phyloP scores from a whole-genome alignment of 768 basidiomycete species.

The Lactifluus hygrophoroides region DNA sequence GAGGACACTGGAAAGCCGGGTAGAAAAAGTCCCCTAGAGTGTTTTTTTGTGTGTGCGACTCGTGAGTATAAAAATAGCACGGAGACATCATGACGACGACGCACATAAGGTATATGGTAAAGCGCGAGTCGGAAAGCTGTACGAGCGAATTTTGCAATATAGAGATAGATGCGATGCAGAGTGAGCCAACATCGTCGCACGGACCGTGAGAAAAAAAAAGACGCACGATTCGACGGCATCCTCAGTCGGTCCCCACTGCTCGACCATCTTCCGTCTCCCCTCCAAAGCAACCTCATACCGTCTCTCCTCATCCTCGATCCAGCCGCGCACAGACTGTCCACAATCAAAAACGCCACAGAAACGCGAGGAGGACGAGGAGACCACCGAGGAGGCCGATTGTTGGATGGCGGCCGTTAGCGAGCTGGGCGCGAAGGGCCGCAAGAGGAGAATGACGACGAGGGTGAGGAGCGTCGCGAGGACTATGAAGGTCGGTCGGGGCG shows the following conservation, averaged over 20 bases:
- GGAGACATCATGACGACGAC: too few species aligned
- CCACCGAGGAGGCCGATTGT: too few species aligned
- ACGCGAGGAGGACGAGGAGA: not conserved
- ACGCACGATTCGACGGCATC: not conserved
- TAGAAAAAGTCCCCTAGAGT: constrained; percentile 42
- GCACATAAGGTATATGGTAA: not conserved
- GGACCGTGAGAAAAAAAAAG: not conserved
- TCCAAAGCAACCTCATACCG: not conserved
- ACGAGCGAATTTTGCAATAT: too few species aligned
- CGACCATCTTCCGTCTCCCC: not conserved
- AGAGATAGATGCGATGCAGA: not conserved
- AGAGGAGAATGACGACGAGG: not conserved
- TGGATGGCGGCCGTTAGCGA: too few species aligned
- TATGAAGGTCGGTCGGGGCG: not conserved
- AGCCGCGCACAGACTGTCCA: not conserved
- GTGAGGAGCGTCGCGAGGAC: not conserved
- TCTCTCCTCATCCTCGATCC: not conserved
- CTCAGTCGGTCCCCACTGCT: not conserved
- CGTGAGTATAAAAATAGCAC: too few species aligned
- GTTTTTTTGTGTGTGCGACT: too few species aligned
- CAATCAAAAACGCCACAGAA: not conserved
- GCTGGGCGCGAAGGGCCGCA: not conserved
- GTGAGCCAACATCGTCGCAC: too few species aligned
- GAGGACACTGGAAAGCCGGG: constrained; percentile 40
- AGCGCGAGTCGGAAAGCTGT: not conserved